phyloP scores from a whole-genome alignment of 1,139 yeast genomes.

The Pichia sp. region DNA sequence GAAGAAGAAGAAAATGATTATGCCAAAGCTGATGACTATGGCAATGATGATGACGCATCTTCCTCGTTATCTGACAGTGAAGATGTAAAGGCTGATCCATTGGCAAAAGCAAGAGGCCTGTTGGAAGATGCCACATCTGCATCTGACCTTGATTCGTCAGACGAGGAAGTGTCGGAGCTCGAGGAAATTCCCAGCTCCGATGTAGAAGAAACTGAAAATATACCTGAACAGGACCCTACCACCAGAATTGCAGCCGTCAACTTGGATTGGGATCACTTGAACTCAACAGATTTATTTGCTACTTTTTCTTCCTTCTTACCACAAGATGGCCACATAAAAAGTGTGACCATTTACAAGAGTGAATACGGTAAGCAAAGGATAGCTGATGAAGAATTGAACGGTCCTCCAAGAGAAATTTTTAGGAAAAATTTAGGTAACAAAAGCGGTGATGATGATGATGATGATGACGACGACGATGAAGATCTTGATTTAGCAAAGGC shows the following conservation, averaged over 20 bases:
- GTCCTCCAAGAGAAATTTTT: slow-evolving; percentile 88
- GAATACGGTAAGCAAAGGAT: slow-evolving; percentile 92
- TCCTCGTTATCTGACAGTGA: neutral
- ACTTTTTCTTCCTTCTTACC: slow-evolving; percentile 88
- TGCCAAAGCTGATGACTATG: slow-evolving; percentile 50
- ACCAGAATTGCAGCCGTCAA: slow-evolving; percentile 84
- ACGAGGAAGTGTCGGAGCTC: slow-evolving; percentile 22
- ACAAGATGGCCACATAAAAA: slow-evolving; percentile 59
- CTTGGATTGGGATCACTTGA: slow-evolving; percentile 94
- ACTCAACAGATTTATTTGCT: slow-evolving; percentile 83
- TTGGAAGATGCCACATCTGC: slow-evolving; percentile 35
- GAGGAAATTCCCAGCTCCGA: slow-evolving; percentile 40
- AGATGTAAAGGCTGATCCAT: slow-evolving; percentile 38
- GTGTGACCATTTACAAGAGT: slow-evolving; percentile 81
- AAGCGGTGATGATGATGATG: slow-evolving; percentile 1
- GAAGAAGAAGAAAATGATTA: slow-evolving; percentile 35
- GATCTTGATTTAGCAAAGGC: slow-evolving; percentile 43
- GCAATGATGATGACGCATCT: slow-evolving; percentile 25
- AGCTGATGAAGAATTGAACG: slow-evolving; percentile 85
- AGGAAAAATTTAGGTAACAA: slow-evolving; percentile 31
- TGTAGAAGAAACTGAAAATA: slow-evolving; percentile 55
- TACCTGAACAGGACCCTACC: slow-evolving; percentile 85
- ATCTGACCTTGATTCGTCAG: slow-evolving; percentile 34
- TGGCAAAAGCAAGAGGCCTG: slow-evolving; percentile 55
- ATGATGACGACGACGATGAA: slow-evolving; percentile 40